Conservation (phyloP, 2,329 filamentous ascomycete genomes). For the Metarhizium brunneum region DNA sequence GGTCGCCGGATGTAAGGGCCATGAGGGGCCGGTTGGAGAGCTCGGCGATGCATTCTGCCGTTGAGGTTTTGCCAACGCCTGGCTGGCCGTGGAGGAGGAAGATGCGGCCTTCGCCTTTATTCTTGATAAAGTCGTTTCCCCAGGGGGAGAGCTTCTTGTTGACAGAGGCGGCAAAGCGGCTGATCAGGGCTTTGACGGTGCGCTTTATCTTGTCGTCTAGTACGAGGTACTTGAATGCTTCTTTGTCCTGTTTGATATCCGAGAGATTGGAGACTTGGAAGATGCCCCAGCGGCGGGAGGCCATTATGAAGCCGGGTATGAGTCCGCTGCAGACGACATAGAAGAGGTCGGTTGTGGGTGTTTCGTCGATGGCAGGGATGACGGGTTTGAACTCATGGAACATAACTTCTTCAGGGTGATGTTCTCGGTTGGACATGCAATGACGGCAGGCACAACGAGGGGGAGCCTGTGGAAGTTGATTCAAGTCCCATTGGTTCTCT, state of each 20-base stretch:
- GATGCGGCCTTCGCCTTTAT: slow-evolving; percentile 40
- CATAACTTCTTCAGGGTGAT: slow-evolving; percentile 18
- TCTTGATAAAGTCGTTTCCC: slow-evolving; percentile 35
- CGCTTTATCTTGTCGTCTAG: slow-evolving; percentile 38
- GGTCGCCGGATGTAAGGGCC: slow-evolving; percentile 39
- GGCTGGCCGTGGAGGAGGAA: slow-evolving; percentile 43
- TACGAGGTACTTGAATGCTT: slow-evolving; percentile 41
- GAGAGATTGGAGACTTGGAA: slow-evolving; percentile 29
- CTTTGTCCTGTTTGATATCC: slow-evolving; percentile 32
- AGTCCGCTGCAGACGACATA: slow-evolving; percentile 32
- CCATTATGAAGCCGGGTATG: slow-evolving; percentile 37
- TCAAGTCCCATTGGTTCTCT: slow-evolving; percentile 5
- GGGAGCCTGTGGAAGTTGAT: slow-evolving; percentile 30
- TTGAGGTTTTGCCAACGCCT: slow-evolving; percentile 49
- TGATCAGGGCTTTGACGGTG: slow-evolving; percentile 37
- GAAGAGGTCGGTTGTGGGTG: slow-evolving; percentile 28
- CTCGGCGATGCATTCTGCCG: slow-evolving; percentile 45
- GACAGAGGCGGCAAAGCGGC: slow-evolving; percentile 31
- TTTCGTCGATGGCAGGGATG: slow-evolving; percentile 21
- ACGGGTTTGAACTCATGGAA: slow-evolving; percentile 33
- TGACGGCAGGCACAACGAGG: slow-evolving; percentile 32
- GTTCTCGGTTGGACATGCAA: slow-evolving; percentile 19
- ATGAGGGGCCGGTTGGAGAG: slow-evolving; percentile 40
- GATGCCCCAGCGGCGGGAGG: slow-evolving; percentile 34
- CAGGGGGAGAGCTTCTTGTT: slow-evolving; percentile 32